Conservation (phyloP, 805 yeast genomes). For the Metschnikowia proteae region DNA sequence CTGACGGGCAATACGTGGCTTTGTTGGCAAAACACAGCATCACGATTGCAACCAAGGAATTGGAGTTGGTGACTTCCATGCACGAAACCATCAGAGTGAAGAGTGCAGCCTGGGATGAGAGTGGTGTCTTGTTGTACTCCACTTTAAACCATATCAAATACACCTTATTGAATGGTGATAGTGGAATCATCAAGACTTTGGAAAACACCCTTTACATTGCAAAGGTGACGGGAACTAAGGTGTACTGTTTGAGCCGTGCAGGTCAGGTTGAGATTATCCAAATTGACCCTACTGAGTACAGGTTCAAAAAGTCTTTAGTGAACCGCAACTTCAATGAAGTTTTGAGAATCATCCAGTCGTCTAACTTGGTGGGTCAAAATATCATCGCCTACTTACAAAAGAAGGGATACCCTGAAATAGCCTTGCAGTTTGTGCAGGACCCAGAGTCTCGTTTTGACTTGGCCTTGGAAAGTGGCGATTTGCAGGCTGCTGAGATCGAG, state of each 20-base stretch:
- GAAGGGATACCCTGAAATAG: slow-evolving; percentile 95
- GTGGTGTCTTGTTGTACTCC: slow-evolving; percentile 86
- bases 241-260: slow-evolving; percentile 77
- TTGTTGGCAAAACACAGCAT: slow-evolving; percentile 88
- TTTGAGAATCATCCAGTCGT: slow-evolving; percentile 76
- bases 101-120: slow-evolving; percentile 96
- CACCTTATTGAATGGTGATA: slow-evolving; percentile 88
- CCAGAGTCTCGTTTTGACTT: slow-evolving; percentile 94
- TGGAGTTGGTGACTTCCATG: slow-evolving; percentile 75
- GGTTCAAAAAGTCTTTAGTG: slow-evolving; percentile 90
- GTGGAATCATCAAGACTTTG: slow-evolving; percentile 89
- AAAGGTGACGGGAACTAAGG: slow-evolving; percentile 63
- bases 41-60: slow-evolving; percentile 75
- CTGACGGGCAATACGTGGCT: slow-evolving; percentile 83
- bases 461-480: slow-evolving; percentile 90
- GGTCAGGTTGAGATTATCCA: slow-evolving; percentile 76
- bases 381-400: slow-evolving; percentile 92
- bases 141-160: slow-evolving; percentile 95
- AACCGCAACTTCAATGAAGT: slow-evolving; percentile 91
- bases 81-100: slow-evolving; percentile 96
- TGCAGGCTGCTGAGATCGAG: slow-evolving; percentile 81
- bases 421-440: slow-evolving; percentile 94
- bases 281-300: slow-evolving; percentile 95
- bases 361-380: slow-evolving; percentile 94
- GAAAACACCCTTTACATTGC: slow-evolving; percentile 83